Evolutionary conservation across 352 stramenopile species (phyloP), one percentile per base, ranked within the genome.

Genomic region (Globisporangium polare): DNA sequence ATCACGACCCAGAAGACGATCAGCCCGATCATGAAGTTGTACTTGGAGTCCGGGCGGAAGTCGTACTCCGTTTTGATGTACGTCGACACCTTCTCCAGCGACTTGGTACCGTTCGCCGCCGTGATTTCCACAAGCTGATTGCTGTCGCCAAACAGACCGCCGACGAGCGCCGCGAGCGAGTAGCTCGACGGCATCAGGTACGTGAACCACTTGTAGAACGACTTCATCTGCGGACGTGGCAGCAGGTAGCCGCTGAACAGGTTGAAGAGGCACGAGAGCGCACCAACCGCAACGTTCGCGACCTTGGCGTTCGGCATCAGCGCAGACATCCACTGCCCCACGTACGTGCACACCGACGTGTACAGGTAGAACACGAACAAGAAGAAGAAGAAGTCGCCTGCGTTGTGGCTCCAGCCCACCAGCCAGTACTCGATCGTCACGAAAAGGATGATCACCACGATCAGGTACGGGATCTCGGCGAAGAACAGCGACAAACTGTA

Each of bases 281-380:
- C 82, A 35, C 82, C 79, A 26, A 91, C 78, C 4, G 82, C 82
- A 5, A 91, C 82, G 55, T 89, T 91, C 20, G 79, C 82, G 55
- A 91, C 82, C 75, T 91, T 91, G 52, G 77, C 66, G 62, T 89
- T 90, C 7, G 81, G 81, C 68, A 72, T 88, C 58, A 90, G 60
- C 22, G 72, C 81, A 20, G 78, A 75, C 82, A 91, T 91, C 77
- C 79, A 91, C 62, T 91, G 82, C 1, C 82, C 81, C 10, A 86
- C 59, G 53, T 85, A 89, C 18, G 73, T 82, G 37, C 59, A 76
- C 24, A 73, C 60, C 7, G 73, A 73, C 2, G 61, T 72, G 71
- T 82, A 69, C 13, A 82, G 41, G 62, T 73, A 82, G 35, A 82
- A 82, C 12, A 77, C 60, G 27, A 82, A 66, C 57, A 49, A 57